Conservation (phyloP, 306 rosid genomes). For the Vachellia pachyceras region DNA sequence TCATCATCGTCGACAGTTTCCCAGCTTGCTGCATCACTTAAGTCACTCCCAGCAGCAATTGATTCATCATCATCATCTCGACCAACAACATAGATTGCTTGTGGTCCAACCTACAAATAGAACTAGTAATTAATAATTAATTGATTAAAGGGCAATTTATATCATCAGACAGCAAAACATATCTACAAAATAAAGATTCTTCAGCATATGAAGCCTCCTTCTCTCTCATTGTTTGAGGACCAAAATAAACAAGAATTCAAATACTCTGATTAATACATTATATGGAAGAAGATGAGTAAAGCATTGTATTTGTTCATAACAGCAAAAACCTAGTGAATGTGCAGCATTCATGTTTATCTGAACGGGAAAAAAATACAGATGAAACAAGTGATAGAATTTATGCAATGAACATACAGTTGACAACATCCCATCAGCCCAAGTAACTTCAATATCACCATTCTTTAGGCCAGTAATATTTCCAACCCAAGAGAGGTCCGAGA, state of each 20-base stretch:
- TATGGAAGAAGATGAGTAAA: slow-evolving; percentile 27
- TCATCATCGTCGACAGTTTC: slow-evolving; percentile 92
- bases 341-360: slow-evolving; percentile 24
- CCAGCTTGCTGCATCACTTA: slow-evolving; percentile 98
- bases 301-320: slow-evolving; percentile 21
- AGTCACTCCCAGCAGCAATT: slow-evolving; percentile 85
- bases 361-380: slow-evolving; percentile 22
- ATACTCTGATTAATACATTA: slow-evolving; percentile 27
- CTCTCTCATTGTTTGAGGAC: slow-evolving; percentile 25
- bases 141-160: slow-evolving; percentile 33
- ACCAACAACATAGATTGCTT: slow-evolving; percentile 97
- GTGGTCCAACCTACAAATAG: slow-evolving; percentile 89
- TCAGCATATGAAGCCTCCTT: slow-evolving; percentile 1
- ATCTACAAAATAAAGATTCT: slow-evolving; percentile 1
- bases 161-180: slow-evolving; percentile 26
- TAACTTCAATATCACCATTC: slow-evolving; percentile 96
- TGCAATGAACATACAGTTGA: slow-evolving; percentile 72
- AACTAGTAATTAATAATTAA: slow-evolving; percentile 40
- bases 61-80: slow-evolving; percentile 98
- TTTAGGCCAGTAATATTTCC: slow-evolving; percentile 93
- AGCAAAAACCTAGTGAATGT: slow-evolving; percentile 7
- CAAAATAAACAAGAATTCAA: slow-evolving; percentile 4
- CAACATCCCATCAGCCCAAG: slow-evolving; percentile 99
- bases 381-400: slow-evolving; percentile 35
- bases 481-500: slow-evolving; percentile 95